Conservation (phyloP, 306 rosid genomes). For the Begonia fuchsioides region DNA sequence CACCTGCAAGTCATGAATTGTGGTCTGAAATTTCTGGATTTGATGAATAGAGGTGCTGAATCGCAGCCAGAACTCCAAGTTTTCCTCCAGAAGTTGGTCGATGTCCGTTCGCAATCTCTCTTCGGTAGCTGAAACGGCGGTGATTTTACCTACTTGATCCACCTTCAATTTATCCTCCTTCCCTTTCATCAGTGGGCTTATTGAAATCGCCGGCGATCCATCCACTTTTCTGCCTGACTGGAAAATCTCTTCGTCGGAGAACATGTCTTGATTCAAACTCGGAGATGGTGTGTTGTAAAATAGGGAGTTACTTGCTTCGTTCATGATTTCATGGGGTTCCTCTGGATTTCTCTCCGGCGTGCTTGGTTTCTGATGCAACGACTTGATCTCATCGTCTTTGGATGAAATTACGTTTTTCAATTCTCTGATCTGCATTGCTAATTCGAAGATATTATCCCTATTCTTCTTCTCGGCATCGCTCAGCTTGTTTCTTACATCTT, state of each 20-base stretch:
- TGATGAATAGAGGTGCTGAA: conserved; percentile 79
- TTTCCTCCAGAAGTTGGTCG: conserved; percentile 51
- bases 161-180: conserved; percentile 10
- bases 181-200: conserved; percentile 3
- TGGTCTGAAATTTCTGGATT: conserved; percentile 57
- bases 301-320: conserved; percentile 15
- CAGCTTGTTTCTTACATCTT: conserved; percentile 49
- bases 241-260: conserved; percentile 12
- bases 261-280: conserved; percentile 12
- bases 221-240: conserved; percentile 8
- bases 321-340: conserved; percentile 11
- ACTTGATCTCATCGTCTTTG: conserved; percentile 48
- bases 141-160: conserved; percentile 6
- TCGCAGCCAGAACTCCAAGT: conserved; percentile 85
- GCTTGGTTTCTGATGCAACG: conserved; percentile 19
- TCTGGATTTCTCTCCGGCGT: conserved; percentile 19
- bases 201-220: conserved; percentile 11
- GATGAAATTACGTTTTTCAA: conserved; percentile 33
- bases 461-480: conserved; percentile 48
- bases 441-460: conserved; percentile 42
- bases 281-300: conserved; percentile 16
- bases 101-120: conserved; percentile 50
- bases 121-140: conserved; percentile 29
- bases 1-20: conserved; percentile 45
- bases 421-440: conserved; percentile 57